Evolutionary conservation across 2,329 filamentous ascomycete species (phyloP).

Genomic region (Paraphaeosphaeria sporulosa): DNA sequence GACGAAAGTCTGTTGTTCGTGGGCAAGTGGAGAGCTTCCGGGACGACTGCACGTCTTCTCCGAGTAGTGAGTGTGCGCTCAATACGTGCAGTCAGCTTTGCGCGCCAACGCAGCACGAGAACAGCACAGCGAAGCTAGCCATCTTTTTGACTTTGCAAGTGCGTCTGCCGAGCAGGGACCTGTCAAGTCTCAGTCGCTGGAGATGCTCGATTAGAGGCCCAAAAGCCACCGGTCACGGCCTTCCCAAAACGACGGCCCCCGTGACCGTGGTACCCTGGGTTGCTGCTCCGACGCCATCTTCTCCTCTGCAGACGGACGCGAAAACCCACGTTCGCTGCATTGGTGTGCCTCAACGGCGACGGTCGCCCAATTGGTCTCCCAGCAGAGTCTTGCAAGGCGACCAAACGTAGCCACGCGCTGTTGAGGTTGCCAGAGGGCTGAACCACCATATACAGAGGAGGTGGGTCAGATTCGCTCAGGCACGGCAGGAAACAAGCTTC

Average conservation of each 20-base stretch:
- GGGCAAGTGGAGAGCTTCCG: conserved; percentile 14
- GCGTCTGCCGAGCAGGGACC: background rate
- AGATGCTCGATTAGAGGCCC: conserved; percentile 12
- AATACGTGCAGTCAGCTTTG: no score
- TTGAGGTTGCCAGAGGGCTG: conserved; percentile 1
- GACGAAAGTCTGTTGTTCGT: conserved; percentile 16
- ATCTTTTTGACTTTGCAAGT: conserved; percentile 1
- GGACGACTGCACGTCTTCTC: conserved; percentile 16
- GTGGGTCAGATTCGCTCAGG: conserved; percentile 26
- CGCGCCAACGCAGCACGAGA: conserved; percentile 36
- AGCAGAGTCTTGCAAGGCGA: conserved; percentile 11
- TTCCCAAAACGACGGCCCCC: conserved; percentile 18
- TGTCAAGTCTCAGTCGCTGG: background rate
- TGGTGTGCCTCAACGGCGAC: conserved; percentile 5
- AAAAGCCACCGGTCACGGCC: conserved; percentile 24
- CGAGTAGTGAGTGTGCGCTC: background rate
- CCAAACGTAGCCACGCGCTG: conserved; percentile 12
- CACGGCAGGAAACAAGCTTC: conserved; percentile 15
- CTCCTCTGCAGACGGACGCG: background rate
- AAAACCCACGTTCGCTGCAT: conserved; percentile 4
- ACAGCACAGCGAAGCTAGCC: conserved; percentile 28
- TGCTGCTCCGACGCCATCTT: conserved; percentile 7
- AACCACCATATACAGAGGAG: conserved; percentile 21
- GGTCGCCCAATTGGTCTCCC: conserved; percentile 18
- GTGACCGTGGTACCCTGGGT: conserved; percentile 14